These are phyloP conservation scores for Leptographium wingfieldii DNA, from an alignment of 2,329 filamentous ascomycete species.

Conservation along the genomic window DNA sequence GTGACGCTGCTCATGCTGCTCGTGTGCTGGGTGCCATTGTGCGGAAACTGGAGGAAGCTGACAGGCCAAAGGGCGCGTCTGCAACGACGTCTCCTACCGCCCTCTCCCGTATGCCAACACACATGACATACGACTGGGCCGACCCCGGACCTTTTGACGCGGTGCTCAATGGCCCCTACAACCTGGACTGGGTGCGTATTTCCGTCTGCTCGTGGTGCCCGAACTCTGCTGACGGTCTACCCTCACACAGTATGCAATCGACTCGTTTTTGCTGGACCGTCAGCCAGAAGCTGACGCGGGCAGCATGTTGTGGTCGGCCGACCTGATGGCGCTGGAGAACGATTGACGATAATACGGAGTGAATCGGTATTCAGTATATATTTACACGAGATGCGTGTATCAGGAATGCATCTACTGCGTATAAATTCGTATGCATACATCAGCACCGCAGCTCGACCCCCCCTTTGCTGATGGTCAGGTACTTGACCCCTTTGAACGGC, in stretches of 20 bases:
- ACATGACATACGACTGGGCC: slow-evolving; percentile 9
- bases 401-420: background rate
- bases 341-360: background rate
- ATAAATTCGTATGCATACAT: background rate
- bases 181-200: slow-evolving; percentile 12
- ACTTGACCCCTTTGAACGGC: slow-evolving; percentile 97
- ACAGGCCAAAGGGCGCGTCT: background rate
- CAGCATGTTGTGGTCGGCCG: slow-evolving; percentile 11
- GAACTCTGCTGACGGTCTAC: background rate
- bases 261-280: slow-evolving; percentile 10
- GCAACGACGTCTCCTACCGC: background rate
- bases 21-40: slow-evolving; percentile 33
- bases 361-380: background rate
- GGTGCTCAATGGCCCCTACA: slow-evolving; percentile 8
- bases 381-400: background rate
- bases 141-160: slow-evolving; percentile 9
- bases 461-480: slow-evolving; percentile 63
- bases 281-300: slow-evolving; percentile 4
- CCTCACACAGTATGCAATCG: slow-evolving; percentile 8
- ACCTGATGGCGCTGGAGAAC: slow-evolving; percentile 8
- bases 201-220: background rate
- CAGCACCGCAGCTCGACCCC: slow-evolving; percentile 52
- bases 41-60: slow-evolving; percentile 21
- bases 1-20: slow-evolving; percentile 33
- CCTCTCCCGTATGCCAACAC: background rate